Base-by-base conservation (phyloP, 495 filamentous ascomycete genomes). In the Penicillium steckii region DNA sequence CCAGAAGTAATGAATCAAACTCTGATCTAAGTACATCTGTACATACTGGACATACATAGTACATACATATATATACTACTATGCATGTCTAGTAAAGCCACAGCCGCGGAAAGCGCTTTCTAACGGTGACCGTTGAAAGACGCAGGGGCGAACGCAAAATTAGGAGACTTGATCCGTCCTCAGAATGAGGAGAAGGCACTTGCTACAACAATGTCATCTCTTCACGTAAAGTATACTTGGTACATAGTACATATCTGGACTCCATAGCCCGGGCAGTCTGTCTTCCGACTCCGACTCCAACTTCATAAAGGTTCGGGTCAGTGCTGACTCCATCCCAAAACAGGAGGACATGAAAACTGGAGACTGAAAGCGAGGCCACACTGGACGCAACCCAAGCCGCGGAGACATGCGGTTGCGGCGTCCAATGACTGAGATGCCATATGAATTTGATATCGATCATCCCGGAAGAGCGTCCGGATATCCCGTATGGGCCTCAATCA, bases 391-490 rank as follows among this genome's bases (percentile, higher is more conserved):
- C 51, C 50, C 53, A 53, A 29, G 44, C 26, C 26, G 47, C 57
- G 59, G 55, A 59, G 53, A 43, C 43, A 32, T 47, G 62, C 62
- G 62, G 62, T 53, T 62, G 59, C 59, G 59, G 62, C 56, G 56
- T 58, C 62, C 62, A 65, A 65, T 65, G 59, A 57, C 44, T 48
- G 48, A 19, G 33, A 27, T 48, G 55, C 55, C 46, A 49, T 50
- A 55, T 55, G 46, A 13, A 57, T 52, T 62, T 59, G 55, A 62
- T 65, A 62, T 62, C 41, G 54, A 57, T 61, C 53, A 62, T 56
- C 58, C 58, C 52, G 55, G 37, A 8, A 17, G 27, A 25, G 23
- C 43, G 38, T 47, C 50, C 61, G 55, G 61, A 59, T 43, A 41
- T 52, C 50, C 59, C 61, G 59, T 53, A 54, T 33, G 27, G 29